phyloP scores from a whole-genome alignment of 179 eudicot genomes.

The Vitellaria paradoxa region DNA sequence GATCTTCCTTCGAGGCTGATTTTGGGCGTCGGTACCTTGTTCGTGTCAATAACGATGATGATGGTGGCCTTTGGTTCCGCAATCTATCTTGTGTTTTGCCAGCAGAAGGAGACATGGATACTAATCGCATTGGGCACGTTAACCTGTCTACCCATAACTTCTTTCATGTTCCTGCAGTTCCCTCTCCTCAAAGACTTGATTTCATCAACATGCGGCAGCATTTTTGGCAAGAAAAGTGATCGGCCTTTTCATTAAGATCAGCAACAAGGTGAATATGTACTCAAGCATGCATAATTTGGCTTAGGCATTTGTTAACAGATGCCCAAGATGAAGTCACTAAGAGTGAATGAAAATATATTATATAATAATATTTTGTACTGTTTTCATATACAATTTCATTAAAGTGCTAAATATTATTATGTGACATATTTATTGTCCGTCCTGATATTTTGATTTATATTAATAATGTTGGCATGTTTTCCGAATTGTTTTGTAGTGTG shows the following conservation, averaged over 20 bases:
- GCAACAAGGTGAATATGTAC: not conserved
- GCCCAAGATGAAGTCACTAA: too few species aligned
- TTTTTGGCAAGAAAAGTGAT: slow-evolving; percentile 22
- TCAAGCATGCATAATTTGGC: not conserved
- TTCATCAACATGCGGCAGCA: slow-evolving; percentile 14
- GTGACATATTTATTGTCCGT: too few species aligned
- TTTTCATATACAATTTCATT: too few species aligned
- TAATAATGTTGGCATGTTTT: too few species aligned
- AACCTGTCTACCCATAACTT: slow-evolving; percentile 20
- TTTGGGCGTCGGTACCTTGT: slow-evolving; percentile 31
- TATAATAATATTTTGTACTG: too few species aligned
- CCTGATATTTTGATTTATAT: too few species aligned
- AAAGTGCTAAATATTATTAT: too few species aligned
- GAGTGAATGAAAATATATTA: too few species aligned
- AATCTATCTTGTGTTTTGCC: slow-evolving; percentile 27
- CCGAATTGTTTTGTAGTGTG: too few species aligned
- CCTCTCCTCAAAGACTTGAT: slow-evolving; percentile 24
- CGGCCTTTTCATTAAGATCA: slow-evolving; percentile 14
- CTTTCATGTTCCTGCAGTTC: slow-evolving; percentile 20
- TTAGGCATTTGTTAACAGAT: too few species aligned
- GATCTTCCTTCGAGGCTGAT: slow-evolving; percentile 28
- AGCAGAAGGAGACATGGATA: not conserved
- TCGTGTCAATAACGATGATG: slow-evolving; percentile 30
- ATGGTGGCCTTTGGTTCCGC: slow-evolving; percentile 30
- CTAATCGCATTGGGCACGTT: slow-evolving; percentile 15